phyloP scores from a whole-genome alignment of 352 stramenopile species.

The Blastocystis sp. region DNA sequence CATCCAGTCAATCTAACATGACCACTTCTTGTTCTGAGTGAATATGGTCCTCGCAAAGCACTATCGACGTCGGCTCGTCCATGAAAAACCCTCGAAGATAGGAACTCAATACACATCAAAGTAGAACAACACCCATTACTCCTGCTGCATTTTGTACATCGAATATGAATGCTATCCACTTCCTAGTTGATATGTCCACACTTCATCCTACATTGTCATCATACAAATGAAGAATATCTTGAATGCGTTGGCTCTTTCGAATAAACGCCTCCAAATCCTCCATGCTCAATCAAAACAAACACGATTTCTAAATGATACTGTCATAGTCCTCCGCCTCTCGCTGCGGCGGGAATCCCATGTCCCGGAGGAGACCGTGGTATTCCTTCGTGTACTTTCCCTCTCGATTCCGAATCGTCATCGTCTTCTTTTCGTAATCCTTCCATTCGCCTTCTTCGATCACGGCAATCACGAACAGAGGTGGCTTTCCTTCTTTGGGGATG shows the following conservation, averaged over 20 bases:
- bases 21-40: not conserved
- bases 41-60: slow-evolving; percentile 17
- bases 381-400: slow-evolving; percentile 41
- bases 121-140: not conserved
- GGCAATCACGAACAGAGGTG: slow-evolving; percentile 57
- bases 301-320: not conserved
- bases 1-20: not conserved
- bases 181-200: not conserved
- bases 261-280: not conserved
- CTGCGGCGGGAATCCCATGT: slow-evolving; percentile 54
- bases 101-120: not conserved
- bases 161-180: not conserved
- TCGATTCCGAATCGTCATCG: slow-evolving; percentile 39
- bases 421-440: slow-evolving; percentile 3
- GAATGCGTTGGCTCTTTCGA: not conserved
- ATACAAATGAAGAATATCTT: not conserved
- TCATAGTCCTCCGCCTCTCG: slow-evolving; percentile 16
- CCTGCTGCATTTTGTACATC: not conserved
- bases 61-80: not conserved
- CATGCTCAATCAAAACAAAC: not conserved
- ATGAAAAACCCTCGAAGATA: slow-evolving; percentile 6
- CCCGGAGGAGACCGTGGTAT: slow-evolving; percentile 42
- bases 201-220: not conserved
- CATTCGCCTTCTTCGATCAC: slow-evolving; percentile 16
- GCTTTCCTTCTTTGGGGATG: slow-evolving; percentile 58